Evolutionary conservation across 352 stramenopile genomes (phyloP).

Genomic region (Aphanomyces astaci): DNA sequence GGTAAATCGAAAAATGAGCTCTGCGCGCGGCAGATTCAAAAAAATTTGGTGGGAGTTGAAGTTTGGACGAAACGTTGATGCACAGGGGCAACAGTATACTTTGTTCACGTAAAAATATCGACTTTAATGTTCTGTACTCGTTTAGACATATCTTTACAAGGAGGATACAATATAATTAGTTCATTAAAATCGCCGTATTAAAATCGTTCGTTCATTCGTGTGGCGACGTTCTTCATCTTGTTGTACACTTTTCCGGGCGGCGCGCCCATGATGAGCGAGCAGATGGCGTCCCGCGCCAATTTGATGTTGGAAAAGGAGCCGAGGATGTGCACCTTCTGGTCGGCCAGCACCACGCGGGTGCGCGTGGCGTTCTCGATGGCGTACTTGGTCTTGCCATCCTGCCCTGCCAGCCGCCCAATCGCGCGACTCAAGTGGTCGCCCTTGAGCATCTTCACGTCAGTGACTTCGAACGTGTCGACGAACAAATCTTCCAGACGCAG

Average conservation of each 20-base stretch:
- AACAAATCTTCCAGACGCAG: constrained; percentile 98
- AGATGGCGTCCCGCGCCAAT: constrained; percentile 89
- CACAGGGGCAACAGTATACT: no score
- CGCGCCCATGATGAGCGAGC: constrained; percentile 92
- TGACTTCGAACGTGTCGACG: constrained; percentile 98
- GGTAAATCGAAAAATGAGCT: no score
- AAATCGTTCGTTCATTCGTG: constrained; percentile 96
- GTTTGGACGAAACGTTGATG: no score
- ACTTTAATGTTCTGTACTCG: no score
- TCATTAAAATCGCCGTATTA: constrained; percentile 38
- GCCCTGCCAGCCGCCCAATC: constrained; percentile 96
- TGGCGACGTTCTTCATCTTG: constrained; percentile 99
- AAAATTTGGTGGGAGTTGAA: background rate
- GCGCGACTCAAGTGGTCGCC: constrained; percentile 98
- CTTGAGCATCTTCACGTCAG: constrained; percentile 95
- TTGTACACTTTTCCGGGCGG: constrained; percentile 99
- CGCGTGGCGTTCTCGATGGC: constrained; percentile 99
- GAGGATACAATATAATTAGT: constrained; percentile 24
- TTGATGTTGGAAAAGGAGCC: constrained; percentile 98
- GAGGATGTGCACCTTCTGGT: constrained; percentile 98
- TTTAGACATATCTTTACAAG: background rate
- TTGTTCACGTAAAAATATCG: no score
- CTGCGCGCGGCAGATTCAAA: background rate
- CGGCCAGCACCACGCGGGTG: constrained; percentile 97
- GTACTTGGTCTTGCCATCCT: constrained; percentile 99